Conservation (phyloP, 352 stramenopile species). For the Pythium pyrilobum region DNA sequence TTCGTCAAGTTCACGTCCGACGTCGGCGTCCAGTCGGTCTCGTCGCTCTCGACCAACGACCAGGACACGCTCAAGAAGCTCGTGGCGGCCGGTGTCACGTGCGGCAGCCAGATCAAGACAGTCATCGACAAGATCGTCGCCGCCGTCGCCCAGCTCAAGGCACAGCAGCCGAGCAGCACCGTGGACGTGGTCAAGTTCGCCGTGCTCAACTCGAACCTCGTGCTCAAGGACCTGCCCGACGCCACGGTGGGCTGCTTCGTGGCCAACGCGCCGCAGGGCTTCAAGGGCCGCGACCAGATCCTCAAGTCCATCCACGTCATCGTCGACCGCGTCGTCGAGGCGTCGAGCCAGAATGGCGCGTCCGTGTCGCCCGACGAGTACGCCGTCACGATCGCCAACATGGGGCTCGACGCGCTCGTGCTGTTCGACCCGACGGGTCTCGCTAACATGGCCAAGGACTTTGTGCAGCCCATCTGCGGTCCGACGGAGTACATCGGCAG, state of each 20-base stretch:
- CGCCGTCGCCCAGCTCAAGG: conserved; percentile 13
- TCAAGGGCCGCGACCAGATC: conserved; percentile 33
- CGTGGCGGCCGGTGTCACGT: conserved; percentile 11
- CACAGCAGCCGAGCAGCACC: neutral
- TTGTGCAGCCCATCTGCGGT: conserved; percentile 47
- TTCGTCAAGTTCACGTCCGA: neutral
- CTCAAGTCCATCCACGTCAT: conserved; percentile 44
- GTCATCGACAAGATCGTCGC: conserved; percentile 12
- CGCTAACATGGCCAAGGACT: conserved; percentile 35
- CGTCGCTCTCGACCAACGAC: neutral
- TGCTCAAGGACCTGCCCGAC: conserved; percentile 41
- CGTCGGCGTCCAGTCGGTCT: neutral
- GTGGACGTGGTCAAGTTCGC: conserved; percentile 28
- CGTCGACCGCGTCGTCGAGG: conserved; percentile 39
- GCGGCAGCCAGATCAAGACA: conserved; percentile 16
- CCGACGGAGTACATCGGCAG: conserved; percentile 42
- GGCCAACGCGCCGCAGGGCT: conserved; percentile 1
- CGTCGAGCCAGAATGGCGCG: conserved; percentile 37
- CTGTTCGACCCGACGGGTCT: conserved; percentile 43
- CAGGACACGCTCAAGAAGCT: conserved; percentile 12
- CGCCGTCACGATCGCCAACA: conserved; percentile 35
- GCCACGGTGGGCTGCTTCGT: conserved; percentile 44
- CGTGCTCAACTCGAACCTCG: conserved; percentile 36
- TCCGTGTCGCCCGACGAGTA: conserved; percentile 32
- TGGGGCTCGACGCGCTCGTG: conserved; percentile 37